Conservation (phyloP, 495 filamentous ascomycete genomes). For the Sordaria brevicollis region DNA sequence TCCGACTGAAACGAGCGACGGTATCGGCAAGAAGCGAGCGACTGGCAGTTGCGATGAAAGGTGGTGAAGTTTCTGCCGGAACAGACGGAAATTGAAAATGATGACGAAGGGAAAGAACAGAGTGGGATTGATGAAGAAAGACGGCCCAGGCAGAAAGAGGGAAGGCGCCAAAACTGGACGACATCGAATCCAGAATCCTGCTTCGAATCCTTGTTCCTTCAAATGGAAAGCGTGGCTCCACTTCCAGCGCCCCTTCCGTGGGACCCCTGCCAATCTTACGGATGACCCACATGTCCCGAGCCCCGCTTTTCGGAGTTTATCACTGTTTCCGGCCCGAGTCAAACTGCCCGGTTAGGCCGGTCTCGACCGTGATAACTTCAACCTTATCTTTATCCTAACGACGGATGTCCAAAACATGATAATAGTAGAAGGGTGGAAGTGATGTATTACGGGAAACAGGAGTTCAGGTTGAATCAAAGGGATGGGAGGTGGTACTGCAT, state of each 20-base stretch:
- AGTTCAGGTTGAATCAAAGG: neutral
- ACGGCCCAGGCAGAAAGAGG: neutral
- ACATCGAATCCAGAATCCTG: neutral
- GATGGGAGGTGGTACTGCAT: neutral
- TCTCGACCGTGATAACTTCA: neutral
- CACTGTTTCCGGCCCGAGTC: neutral
- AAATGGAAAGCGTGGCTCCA: neutral
- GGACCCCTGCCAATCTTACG: too few species aligned
- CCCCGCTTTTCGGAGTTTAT: neutral
- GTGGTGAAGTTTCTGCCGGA: neutral
- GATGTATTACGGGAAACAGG: neutral
- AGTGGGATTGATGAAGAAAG: neutral
- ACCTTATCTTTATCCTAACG: too few species aligned
- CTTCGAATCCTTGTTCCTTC: neutral
- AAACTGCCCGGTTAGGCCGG: neutral
- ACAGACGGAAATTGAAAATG: neutral
- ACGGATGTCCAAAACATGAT: too few species aligned
- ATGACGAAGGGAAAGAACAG: neutral
- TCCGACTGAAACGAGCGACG: too few species aligned
- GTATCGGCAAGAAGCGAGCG: too few species aligned
- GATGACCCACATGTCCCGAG: neutral
- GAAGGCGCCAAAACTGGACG: neutral
- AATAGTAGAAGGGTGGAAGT: too few species aligned
- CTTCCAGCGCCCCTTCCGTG: neutral
- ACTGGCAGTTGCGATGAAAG: neutral